Base-by-base conservation (phyloP, 345 rosid species). In the Heritiera littoralis region DNA sequence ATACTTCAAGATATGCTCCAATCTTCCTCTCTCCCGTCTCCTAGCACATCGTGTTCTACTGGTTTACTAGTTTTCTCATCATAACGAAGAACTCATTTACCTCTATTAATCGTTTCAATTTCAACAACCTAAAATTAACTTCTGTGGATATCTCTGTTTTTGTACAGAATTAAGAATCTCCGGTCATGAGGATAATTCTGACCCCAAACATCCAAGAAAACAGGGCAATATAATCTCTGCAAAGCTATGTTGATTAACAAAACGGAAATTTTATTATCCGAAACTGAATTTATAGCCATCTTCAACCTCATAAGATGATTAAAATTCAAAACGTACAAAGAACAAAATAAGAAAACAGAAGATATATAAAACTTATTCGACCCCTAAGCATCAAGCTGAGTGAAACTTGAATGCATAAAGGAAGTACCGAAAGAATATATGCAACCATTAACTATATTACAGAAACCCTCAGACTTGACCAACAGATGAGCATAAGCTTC, bases 221-320 rank as follows among this genome's bases (percentile, higher is more conserved):
- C 32, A 59, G 3, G 23, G 14, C 5, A 55, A 55, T 17, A 1
- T 63, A 4, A 10, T 64, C 7, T 11, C 5, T 30, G 43, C 67
- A 35, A 43, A 61, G 23, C 64, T 38, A 30, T 28, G 51, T 7
- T 46, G 3, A 7, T 60, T 41, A 54, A 46, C 14, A 4, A 28
- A 75, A 74, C 28, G 28, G 46, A 75, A 45, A 60, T 35, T 80
- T 86, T 79, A 81, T 86, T 83, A 54, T 54, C 51, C 20, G 66
- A 75, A 72, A 55, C 17, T 78, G 59, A 71, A 81, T 76, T 68
- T 80, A 80, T 84, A 78, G 6, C 18, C 79, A 63, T 65, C 32
- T 46, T 61, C 61, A 67, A 56, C 35, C 40, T 61, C 66, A 58
- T 2, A 72, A 72, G 12, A n/a, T 65, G 49, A 71, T 74, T 75